phyloP scores from a whole-genome alignment of 306 rosid species.

The Parietaria judaica region DNA sequence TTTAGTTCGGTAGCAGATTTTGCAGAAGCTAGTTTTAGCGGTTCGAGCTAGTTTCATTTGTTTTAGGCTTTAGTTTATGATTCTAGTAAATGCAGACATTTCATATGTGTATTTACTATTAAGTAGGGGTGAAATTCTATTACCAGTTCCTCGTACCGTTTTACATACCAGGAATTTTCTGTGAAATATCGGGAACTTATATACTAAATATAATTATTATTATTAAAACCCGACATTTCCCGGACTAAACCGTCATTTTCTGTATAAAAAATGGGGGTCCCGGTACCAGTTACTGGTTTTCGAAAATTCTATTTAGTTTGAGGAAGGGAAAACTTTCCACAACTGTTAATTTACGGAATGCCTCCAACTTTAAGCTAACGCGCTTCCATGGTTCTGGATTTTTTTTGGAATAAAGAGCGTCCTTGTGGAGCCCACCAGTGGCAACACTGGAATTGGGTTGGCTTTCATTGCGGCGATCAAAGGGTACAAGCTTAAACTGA shows the following conservation, averaged over 20 bases:
- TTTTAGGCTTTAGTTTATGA: too few species aligned
- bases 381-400: slow-evolving; percentile 8
- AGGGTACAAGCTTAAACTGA: slow-evolving; percentile 5
- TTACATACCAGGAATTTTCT: too few species aligned
- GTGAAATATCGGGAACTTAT: too few species aligned
- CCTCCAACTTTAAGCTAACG: slow-evolving; percentile 8
- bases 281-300: neutral
- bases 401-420: neutral
- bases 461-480: slow-evolving; percentile 3
- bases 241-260: too few species aligned
- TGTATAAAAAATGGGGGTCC: too few species aligned
- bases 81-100: neutral
- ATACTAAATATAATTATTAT: too few species aligned
- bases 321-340: neutral
- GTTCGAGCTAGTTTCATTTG: neutral
- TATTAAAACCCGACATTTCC: too few species aligned
- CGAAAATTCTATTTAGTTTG: neutral
- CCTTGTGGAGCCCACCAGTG: slow-evolving; percentile 9
- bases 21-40: too few species aligned
- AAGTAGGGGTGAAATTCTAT: too few species aligned
- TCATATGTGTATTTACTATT: neutral
- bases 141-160: too few species aligned
- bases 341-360: neutral
- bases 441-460: slow-evolving; percentile 9
- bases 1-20: neutral